Conservation (phyloP, 306 rosid genomes). For the Alnus glutinosa region DNA sequence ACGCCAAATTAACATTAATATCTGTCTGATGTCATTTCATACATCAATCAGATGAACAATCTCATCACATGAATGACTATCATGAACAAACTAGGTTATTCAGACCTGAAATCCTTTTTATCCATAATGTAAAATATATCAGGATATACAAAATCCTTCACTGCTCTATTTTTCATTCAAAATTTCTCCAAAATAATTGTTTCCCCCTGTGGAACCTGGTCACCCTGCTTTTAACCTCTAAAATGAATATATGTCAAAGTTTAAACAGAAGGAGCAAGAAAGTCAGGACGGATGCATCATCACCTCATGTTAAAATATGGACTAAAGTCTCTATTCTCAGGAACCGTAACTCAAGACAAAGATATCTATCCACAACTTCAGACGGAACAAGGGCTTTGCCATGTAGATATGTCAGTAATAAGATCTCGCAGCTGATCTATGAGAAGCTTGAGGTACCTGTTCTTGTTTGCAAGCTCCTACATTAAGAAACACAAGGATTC, state of each 20-base stretch:
- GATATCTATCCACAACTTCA: conserved; percentile 33
- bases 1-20: not conserved
- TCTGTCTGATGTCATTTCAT: conserved; percentile 10
- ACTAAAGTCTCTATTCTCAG: conserved; percentile 1
- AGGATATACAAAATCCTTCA: not conserved
- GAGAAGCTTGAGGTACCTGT: conserved; percentile 67
- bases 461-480: conserved; percentile 82
- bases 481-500: conserved; percentile 16
- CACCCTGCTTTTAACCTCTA: not conserved
- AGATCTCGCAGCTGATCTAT: conserved; percentile 85
- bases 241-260: not conserved
- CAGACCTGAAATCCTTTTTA: not conserved
- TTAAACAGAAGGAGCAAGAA: not conserved
- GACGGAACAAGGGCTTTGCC: conserved; percentile 88
- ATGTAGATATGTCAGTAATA: conserved; percentile 78
- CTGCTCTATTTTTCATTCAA: not conserved
- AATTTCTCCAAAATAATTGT: not conserved
- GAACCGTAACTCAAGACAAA: conserved; percentile 16
- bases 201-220: conserved; percentile 9
- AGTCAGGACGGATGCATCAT: conserved; percentile 9
- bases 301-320: conserved; percentile 16
- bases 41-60: not conserved
- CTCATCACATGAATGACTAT: conserved; percentile 2
- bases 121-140: not conserved
- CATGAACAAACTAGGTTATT: not conserved